A percentile compares a stretch with the other conserved stretches of the same genome.
Evolutionary conservation across 768 basidiomycete genomes (phyloP).

Genomic region (Dacryopinax primogenitus): DNA sequence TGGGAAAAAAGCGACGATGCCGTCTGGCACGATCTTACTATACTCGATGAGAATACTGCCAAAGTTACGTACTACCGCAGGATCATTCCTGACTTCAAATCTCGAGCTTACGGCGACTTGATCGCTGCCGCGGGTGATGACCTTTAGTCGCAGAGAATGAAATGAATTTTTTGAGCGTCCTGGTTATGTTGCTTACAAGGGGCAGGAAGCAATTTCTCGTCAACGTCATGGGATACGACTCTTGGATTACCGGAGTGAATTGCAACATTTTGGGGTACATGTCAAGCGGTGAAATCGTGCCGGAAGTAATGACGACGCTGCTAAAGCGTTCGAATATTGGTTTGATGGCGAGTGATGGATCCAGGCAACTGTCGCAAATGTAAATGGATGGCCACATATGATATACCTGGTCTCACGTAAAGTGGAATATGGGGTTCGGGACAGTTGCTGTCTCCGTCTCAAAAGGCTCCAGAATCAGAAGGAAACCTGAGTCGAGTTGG

Average conservation of each 20-base stretch:
- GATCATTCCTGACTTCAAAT: constrained; percentile 98
- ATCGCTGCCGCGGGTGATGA: constrained; percentile 95
- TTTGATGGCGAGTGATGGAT: constrained; percentile 93
- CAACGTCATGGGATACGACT: constrained; percentile 95
- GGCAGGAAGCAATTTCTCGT: constrained; percentile 93
- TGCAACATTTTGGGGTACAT: constrained; percentile 99
- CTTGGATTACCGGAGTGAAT: constrained; percentile 92
- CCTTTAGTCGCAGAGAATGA: constrained; percentile 35
- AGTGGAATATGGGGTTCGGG: constrained; percentile 96
- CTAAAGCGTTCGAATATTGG: constrained; percentile 98
- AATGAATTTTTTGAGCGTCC: too few species aligned
- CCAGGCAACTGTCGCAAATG: constrained; percentile 59
- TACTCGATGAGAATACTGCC: constrained; percentile 97
- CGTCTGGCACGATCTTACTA: constrained; percentile 95
- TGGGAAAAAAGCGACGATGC: constrained; percentile 97
- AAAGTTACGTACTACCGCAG: constrained; percentile 96
- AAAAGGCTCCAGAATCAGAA: constrained; percentile 93
- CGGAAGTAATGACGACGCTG: constrained; percentile 95
- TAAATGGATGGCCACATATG: constrained; percentile 2
- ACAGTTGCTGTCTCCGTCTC: constrained; percentile 98
- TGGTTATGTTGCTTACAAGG: constrained; percentile 42
- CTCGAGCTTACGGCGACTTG: constrained; percentile 97
- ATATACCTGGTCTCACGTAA: constrained; percentile 47
- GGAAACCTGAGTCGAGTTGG: constrained; percentile 49
- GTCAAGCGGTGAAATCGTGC: constrained; percentile 94